Evolutionary conservation across 345 rosid species (phyloP).

Genomic region (thale cress (Arabidopsis thaliana)): DNA sequence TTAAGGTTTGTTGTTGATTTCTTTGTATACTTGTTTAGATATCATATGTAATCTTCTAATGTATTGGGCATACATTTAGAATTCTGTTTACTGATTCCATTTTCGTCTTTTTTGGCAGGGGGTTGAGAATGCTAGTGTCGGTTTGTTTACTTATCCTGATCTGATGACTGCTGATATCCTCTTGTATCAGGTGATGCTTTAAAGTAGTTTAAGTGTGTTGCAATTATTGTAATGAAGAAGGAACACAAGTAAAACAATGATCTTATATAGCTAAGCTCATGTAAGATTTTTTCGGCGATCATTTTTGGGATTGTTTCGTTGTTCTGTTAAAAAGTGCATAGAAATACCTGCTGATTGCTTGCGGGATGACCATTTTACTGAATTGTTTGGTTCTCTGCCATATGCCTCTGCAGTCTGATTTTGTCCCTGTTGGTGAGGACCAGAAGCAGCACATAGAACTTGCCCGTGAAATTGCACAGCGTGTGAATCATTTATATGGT

Average conservation of each 20-base stretch:
- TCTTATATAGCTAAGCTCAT: not conserved
- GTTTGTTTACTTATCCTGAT: slow-evolving; percentile 87
- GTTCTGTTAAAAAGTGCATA: slow-evolving; percentile 2
- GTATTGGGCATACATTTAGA: slow-evolving; percentile 1
- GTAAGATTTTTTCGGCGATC: not conserved
- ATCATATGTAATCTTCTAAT: not conserved
- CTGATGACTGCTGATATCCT: slow-evolving; percentile 93
- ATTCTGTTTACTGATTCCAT: slow-evolving; percentile 20
- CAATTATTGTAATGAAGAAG: not conserved
- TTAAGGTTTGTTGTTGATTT: not conserved
- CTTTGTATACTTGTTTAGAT: not conserved
- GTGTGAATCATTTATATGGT: slow-evolving; percentile 81
- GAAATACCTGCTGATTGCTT: slow-evolving; percentile 24
- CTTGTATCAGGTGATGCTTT: slow-evolving; percentile 73
- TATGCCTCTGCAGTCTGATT: slow-evolving; percentile 77
- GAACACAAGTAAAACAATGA: not conserved
- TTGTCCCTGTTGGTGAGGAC: slow-evolving; percentile 96
- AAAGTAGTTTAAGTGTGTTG: slow-evolving; percentile 5
- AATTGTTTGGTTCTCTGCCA: slow-evolving; percentile 50
- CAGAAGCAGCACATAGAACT: slow-evolving; percentile 97
- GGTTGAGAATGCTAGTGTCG: slow-evolving; percentile 79
- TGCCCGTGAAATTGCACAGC: slow-evolving; percentile 85
- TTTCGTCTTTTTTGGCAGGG: slow-evolving; percentile 57
- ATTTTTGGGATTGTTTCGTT: not conserved
- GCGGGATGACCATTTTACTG: slow-evolving; percentile 35